A percentile compares a stretch with the other conserved stretches of the same genome.
These are phyloP conservation scores for Vinca minor DNA, from an alignment of 257 asterid species.

Conservation along the genomic window DNA sequence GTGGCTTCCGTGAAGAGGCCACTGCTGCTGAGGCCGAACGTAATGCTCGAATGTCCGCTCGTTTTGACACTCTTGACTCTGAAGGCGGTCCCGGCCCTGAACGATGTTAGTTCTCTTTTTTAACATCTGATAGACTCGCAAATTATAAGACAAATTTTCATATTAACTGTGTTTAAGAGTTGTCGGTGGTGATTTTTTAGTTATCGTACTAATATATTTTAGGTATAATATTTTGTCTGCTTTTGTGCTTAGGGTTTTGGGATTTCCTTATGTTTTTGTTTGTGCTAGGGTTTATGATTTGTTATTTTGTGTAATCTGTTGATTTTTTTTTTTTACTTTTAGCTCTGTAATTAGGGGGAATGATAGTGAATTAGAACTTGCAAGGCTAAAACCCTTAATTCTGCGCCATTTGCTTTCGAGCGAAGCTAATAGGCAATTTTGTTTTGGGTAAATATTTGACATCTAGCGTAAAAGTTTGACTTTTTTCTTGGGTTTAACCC, in stretches of 20 bases:
- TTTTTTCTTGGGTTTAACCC: background rate
- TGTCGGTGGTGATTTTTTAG: background rate
- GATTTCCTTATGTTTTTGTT: background rate
- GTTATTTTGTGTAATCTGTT: background rate
- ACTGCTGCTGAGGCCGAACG: constrained; percentile 62
- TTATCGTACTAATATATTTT: background rate
- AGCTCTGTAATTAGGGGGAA: too few relatives aligned
- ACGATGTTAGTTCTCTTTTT: constrained; percentile 46
- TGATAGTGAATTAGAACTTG: background rate
- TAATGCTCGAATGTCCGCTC: constrained; percentile 75
- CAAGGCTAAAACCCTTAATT: background rate
- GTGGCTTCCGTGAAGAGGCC: constrained; percentile 86
- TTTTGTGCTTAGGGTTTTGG: background rate
- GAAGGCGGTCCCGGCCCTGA: constrained; percentile 96
- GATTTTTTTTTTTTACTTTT: too few relatives aligned
- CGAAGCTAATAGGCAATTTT: too few relatives aligned
- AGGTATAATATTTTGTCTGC: background rate
- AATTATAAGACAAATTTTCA: background rate
- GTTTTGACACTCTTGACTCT: constrained; percentile 71
- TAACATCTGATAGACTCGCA: background rate
- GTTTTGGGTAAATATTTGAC: too few relatives aligned
- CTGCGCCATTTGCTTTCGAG: too few relatives aligned
- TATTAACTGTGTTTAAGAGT: background rate
- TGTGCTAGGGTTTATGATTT: background rate
- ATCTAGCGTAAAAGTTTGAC: background rate